phyloP scores from a whole-genome alignment of 495 filamentous ascomycete species.

The Xylaria sp. region DNA sequence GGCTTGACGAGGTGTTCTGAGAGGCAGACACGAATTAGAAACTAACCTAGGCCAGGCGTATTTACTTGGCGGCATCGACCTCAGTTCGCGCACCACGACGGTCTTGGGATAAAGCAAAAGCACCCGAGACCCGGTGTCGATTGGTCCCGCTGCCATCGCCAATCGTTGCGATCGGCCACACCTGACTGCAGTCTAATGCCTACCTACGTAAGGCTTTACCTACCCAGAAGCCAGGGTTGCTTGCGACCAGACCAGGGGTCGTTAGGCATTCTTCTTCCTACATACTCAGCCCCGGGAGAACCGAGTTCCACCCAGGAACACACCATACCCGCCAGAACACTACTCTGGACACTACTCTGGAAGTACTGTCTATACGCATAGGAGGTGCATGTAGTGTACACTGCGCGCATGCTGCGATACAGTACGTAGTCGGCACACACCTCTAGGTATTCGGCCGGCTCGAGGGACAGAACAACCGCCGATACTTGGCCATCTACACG shows the following conservation, averaged over 20 bases:
- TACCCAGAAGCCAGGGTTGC: constrained; percentile 19
- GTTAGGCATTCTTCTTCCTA: constrained; percentile 40
- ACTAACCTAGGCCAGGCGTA: constrained; percentile 17
- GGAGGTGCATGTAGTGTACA: no score
- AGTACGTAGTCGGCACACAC: no score
- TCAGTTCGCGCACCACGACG: constrained; percentile 39
- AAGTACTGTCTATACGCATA: no score
- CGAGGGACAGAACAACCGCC: neutral
- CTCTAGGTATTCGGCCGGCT: neutral
- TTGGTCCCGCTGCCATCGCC: constrained; percentile 30
- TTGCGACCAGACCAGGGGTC: constrained; percentile 34
- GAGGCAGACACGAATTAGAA: constrained; percentile 25
- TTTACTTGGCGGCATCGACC: constrained; percentile 16
- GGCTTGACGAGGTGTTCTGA: constrained; percentile 29
- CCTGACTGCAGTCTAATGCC: constrained; percentile 26
- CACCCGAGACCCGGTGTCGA: constrained; percentile 19
- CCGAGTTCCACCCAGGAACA: constrained; percentile 33
- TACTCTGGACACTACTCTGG: no score
- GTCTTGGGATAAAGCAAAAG: constrained; percentile 15
- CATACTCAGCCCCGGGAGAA: constrained; percentile 42
- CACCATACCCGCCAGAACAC: constrained; percentile 5
- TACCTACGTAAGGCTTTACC: constrained; percentile 21
- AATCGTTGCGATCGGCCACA: constrained; percentile 35
- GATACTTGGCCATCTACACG: neutral
- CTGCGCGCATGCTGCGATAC: neutral